Evolutionary conservation across 73 alveolate genomes (phyloP).

Genomic region (Breviolum minutum): DNA sequence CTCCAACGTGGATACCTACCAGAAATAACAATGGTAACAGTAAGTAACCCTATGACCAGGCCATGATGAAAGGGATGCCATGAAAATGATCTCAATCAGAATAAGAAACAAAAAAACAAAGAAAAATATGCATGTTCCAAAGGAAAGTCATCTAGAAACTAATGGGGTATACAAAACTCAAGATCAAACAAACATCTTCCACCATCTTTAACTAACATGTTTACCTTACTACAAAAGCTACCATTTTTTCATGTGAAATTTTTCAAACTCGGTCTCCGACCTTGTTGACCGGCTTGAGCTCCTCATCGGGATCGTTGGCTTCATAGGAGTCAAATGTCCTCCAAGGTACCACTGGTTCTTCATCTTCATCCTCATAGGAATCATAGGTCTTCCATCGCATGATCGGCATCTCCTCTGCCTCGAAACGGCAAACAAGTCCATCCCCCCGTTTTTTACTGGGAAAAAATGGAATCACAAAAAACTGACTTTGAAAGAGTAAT

Average conservation of each 20-base stretch:
- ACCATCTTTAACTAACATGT: neutral
- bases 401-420: neutral
- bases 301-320: no score
- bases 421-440: neutral
- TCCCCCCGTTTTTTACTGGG: neutral
- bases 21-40: neutral
- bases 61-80: no score
- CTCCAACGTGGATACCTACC: conserved; percentile 36
- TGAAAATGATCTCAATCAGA: no score
- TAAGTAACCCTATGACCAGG: no score
- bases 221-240: no score
- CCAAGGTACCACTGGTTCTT: conserved; percentile 2
- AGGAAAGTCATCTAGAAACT: no score
- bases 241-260: no score
- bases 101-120: no score
- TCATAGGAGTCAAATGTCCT: neutral
- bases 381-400: conserved; percentile 19
- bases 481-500: no score
- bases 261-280: no score
- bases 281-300: no score
- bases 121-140: no score
- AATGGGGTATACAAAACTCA: neutral
- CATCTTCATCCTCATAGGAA: neutral
- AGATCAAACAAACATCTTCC: neutral
- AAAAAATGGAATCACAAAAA: neutral